These are phyloP conservation scores for Nicotiana noctiflora DNA, from an alignment of 257 asterid genomes.

Conservation along the genomic window DNA sequence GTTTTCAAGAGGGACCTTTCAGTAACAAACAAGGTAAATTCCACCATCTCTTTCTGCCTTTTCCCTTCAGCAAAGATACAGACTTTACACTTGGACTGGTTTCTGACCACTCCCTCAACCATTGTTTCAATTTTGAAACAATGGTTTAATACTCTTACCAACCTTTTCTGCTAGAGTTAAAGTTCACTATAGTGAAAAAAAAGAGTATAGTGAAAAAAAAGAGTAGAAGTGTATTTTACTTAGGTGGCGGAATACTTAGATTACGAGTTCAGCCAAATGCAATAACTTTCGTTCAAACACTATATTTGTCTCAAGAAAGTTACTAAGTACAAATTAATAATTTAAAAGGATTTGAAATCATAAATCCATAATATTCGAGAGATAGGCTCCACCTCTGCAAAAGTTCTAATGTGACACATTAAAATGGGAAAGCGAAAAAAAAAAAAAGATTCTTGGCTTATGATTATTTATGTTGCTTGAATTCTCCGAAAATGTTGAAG, in stretches of 20 bases:
- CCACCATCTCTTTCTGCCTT: background rate
- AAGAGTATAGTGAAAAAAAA: too few species aligned
- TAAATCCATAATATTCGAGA: too few species aligned
- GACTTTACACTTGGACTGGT: background rate
- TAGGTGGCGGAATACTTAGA: too few species aligned
- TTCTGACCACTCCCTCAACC: background rate
- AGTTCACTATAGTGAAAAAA: too few species aligned
- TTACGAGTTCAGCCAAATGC: too few species aligned
- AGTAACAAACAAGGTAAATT: conserved; percentile 16
- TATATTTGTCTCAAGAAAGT: too few species aligned
- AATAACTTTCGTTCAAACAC: too few species aligned
- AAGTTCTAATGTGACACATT: background rate
- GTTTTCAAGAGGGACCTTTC: conserved; percentile 24
- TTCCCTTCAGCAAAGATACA: background rate
- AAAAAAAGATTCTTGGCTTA: background rate
- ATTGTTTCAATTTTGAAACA: background rate
- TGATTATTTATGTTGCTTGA: background rate
- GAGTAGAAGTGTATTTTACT: too few species aligned
- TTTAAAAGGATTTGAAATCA: too few species aligned
- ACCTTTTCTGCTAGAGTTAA: background rate
- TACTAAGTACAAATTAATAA: too few species aligned
- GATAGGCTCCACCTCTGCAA: too few species aligned
- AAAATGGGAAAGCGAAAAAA: background rate
- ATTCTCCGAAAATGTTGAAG: too few species aligned
- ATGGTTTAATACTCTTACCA: background rate